Evolutionary conservation across 345 rosid genomes (phyloP).

Genomic region (Citrus inodora): DNA sequence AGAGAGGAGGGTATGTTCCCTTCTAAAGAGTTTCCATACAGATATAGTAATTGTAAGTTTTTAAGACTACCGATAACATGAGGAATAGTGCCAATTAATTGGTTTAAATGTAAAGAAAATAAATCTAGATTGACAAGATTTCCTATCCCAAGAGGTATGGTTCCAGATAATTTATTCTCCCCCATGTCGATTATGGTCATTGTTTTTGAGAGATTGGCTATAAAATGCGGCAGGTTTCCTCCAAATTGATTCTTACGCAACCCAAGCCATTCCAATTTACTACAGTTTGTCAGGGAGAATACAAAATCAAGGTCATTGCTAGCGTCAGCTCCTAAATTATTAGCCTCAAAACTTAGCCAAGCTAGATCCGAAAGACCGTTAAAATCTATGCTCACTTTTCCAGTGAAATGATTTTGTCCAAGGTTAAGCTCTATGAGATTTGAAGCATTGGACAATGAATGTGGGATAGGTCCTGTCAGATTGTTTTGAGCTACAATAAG

Average conservation of each 20-base stretch:
- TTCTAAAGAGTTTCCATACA: not conserved
- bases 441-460: conserved; percentile 22
- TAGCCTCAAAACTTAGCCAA: rapidly evolving
- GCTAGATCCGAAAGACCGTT: not conserved
- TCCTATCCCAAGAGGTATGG: conserved; percentile 2
- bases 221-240: not conserved
- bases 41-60: not conserved
- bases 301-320: conserved; percentile 14
- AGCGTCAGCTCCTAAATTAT: conserved; percentile 4
- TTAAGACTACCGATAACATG: not conserved
- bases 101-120: not conserved
- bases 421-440: not conserved
- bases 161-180: not conserved
- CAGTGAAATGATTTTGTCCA: not conserved
- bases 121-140: conserved; percentile 18
- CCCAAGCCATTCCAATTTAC: not conserved
- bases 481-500: not conserved
- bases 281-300: conserved; percentile 3
- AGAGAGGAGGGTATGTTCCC: conserved; percentile 15
- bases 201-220: conserved; percentile 14
- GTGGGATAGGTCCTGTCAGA: conserved; percentile 17
- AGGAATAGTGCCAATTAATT: conserved; percentile 14
- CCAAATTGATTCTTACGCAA: conserved; percentile 1
- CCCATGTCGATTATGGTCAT: rapidly evolving
- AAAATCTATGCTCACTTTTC: conserved; percentile 6